Evolutionary conservation across 139 green algal species (phyloP).

Genomic region (Closterium sp.): DNA sequence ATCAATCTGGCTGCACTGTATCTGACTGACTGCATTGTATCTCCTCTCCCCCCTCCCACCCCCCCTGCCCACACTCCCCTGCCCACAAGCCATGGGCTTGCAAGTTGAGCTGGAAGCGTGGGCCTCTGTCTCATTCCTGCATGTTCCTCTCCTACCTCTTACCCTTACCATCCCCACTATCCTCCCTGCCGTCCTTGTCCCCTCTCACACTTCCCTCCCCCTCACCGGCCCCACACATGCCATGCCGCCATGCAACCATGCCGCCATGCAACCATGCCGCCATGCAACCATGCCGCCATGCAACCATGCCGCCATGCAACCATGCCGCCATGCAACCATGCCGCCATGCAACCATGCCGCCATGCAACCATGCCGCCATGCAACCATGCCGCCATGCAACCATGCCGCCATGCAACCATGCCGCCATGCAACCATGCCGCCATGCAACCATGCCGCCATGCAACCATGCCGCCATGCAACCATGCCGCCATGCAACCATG

Average conservation of each 20-base stretch:
- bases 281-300: neutral
- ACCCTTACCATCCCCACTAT: neutral
- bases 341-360: neutral
- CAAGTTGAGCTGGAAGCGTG: no score
- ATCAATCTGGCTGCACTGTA: no score
- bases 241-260: neutral
- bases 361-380: neutral
- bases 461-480: neutral
- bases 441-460: neutral
- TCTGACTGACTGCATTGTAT: no score
- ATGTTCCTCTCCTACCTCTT: neutral
- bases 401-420: neutral
- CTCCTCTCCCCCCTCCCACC: no score
- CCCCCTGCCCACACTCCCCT: no score
- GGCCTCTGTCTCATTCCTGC: no score
- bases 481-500: neutral
- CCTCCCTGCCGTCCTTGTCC: neutral
- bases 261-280: neutral
- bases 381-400: no score
- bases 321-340: neutral
- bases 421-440: neutral
- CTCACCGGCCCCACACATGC: neutral
- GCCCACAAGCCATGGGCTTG: no score
- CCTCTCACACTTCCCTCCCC: neutral
- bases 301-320: neutral